Evolutionary conservation across 768 basidiomycete genomes (phyloP).

Genomic region (Pulveroboletus sp.): DNA sequence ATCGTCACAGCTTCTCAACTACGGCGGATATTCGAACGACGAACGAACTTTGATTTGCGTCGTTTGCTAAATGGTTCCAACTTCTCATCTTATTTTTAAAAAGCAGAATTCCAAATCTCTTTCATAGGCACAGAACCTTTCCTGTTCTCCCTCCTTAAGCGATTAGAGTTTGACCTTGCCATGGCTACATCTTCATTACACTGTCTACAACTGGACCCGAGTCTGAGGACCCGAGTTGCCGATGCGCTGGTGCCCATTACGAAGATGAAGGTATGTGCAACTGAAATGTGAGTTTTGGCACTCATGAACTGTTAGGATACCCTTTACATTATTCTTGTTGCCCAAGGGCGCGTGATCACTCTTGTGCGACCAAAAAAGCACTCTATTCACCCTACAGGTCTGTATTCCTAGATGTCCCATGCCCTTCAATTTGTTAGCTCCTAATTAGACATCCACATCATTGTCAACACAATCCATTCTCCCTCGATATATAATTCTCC

Average conservation of each 20-base stretch:
- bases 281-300: neutral
- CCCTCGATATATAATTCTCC: slow-evolving; percentile 75
- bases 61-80: slow-evolving; percentile 59
- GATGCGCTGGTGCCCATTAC: slow-evolving; percentile 74
- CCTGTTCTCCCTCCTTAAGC: slow-evolving; percentile 61
- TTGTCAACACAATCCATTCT: slow-evolving; percentile 85
- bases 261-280: slow-evolving; percentile 67
- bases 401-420: slow-evolving; percentile 9
- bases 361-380: slow-evolving; percentile 88
- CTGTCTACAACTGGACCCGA: slow-evolving; percentile 70
- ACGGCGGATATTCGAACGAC: slow-evolving; percentile 76
- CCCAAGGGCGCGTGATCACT: slow-evolving; percentile 73
- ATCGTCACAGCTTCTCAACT: slow-evolving; percentile 85
- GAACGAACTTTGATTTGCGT: slow-evolving; percentile 88
- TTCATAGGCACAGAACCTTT: slow-evolving; percentile 77
- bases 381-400: slow-evolving; percentile 90
- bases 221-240: slow-evolving; percentile 67
- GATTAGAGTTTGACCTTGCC: slow-evolving; percentile 75
- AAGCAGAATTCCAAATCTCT: neutral
- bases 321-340: slow-evolving; percentile 85
- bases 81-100: neutral
- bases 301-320: slow-evolving; percentile 55
- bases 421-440: neutral
- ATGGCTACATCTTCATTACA: slow-evolving; percentile 78
- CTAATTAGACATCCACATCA: slow-evolving; percentile 72